phyloP scores from a whole-genome alignment of 2,329 filamentous ascomycete genomes.

The Colletotrichum tropicale region DNA sequence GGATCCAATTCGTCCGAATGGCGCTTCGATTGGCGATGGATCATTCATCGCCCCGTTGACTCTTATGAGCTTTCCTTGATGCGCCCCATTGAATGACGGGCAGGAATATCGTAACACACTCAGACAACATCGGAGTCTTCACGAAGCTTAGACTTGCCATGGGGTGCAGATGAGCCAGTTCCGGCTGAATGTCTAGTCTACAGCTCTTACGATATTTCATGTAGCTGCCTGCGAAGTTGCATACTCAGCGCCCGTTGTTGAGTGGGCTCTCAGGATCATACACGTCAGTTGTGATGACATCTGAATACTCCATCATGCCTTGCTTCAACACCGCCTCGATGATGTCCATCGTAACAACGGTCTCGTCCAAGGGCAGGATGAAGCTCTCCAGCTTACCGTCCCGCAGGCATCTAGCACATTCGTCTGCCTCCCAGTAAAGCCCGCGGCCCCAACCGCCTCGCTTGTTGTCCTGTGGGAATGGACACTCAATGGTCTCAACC shows the following conservation, averaged over 20 bases:
- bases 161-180: not conserved
- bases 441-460: conserved; percentile 67
- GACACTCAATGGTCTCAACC: conserved; percentile 55
- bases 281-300: conserved; percentile 60
- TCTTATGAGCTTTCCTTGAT: not conserved
- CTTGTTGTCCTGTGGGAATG: conserved; percentile 54
- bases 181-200: not conserved
- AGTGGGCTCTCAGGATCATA: conserved; percentile 64
- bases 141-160: not conserved
- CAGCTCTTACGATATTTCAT: not conserved
- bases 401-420: conserved; percentile 74
- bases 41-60: not conserved
- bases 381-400: conserved; percentile 80
- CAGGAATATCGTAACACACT: not conserved
- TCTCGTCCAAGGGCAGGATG: conserved; percentile 75
- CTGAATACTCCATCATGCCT: conserved; percentile 45
- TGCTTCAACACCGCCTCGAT: not conserved
- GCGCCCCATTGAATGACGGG: not conserved
- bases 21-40: not conserved
- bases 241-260: conserved; percentile 38
- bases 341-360: conserved; percentile 25
- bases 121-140: not conserved
- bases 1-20: not conserved
- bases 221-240: not conserved
- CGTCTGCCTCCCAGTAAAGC: conserved; percentile 90